A percentile compares a stretch with the other conserved stretches of the same genome.
phyloP scores from a whole-genome alignment of 768 basidiomycete genomes.

The Tephrocybe sp. region DNA sequence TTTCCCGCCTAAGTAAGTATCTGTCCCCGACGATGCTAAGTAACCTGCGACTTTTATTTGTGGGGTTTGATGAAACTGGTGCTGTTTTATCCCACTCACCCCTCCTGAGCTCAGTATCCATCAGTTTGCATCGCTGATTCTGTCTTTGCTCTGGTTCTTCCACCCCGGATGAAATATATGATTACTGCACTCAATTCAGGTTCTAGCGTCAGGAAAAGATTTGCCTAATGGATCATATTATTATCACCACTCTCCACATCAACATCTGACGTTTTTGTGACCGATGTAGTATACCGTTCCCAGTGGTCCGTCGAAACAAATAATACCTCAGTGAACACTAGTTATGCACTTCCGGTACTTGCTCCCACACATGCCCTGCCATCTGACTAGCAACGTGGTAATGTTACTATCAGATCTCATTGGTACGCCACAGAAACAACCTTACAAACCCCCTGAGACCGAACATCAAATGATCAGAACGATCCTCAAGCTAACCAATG shows the following conservation, averaged over 20 bases:
- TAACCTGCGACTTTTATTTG: background rate
- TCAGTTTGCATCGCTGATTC: background rate
- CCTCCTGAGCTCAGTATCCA: background rate
- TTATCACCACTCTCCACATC: constrained; percentile 7
- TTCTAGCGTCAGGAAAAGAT: background rate
- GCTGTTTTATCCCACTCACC: background rate
- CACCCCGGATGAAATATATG: constrained; percentile 9
- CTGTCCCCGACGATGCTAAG: background rate
- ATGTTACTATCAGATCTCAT: constrained; percentile 7
- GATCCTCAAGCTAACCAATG: background rate
- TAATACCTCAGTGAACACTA: background rate
- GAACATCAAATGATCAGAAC: background rate
- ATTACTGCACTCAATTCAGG: background rate
- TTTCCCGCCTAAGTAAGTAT: constrained; percentile 8
- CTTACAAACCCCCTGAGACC: background rate
- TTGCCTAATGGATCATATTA: constrained; percentile 8
- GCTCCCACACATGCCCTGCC: constrained; percentile 4
- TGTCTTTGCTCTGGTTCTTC: constrained; percentile 7
- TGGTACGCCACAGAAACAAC: constrained; percentile 18
- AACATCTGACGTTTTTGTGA: constrained; percentile 13
- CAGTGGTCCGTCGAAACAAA: constrained; percentile 2
- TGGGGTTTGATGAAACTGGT: background rate
- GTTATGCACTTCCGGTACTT: background rate
- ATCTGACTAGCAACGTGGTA: constrained; percentile 9
- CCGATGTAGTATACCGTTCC: constrained; percentile 2